These are phyloP conservation scores for Hydrangea macrophylla DNA, from an alignment of 148 eudicot genomes.

Conservation along the genomic window DNA sequence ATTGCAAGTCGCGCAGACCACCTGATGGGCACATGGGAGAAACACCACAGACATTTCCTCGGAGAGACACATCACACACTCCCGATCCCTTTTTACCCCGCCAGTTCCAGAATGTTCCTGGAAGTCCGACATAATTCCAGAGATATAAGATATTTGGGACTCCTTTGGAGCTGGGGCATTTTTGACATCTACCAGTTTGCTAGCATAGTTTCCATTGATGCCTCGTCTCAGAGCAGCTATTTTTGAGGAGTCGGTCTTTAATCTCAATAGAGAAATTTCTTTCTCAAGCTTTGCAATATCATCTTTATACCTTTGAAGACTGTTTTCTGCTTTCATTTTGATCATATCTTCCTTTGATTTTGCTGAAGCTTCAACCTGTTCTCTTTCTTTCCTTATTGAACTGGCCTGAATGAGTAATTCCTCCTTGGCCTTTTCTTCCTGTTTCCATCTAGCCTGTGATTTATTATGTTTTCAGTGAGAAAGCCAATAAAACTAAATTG, in stretches of 20 bases:
- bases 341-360: conserved; percentile 54
- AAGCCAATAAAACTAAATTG: too few relatives aligned
- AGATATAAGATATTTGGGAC: conserved; percentile 13
- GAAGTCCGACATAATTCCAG: conserved; percentile 21
- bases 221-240: conserved; percentile 76
- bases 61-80: conserved; percentile 85
- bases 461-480: conserved; percentile 6
- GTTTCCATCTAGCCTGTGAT: conserved; percentile 59
- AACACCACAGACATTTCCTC: conserved; percentile 86
- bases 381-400: conserved; percentile 51
- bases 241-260: conserved; percentile 67
- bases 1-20: conserved; percentile 75
- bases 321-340: conserved; percentile 53
- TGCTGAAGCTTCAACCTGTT: conserved; percentile 48
- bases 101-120: conserved; percentile 37
- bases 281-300: conserved; percentile 57
- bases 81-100: conserved; percentile 72
- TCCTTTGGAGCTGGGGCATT: conserved; percentile 24
- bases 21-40: conserved; percentile 93
- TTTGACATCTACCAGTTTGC: conserved; percentile 26
- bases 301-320: conserved; percentile 57
- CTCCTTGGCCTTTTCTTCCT: conserved; percentile 60
- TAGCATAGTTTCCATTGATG: conserved; percentile 49
- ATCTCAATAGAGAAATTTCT: conserved; percentile 58
- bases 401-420: conserved; percentile 50